phyloP scores from a whole-genome alignment of 176 grass and related monocot genomes.

The Saccharum officinarum region DNA sequence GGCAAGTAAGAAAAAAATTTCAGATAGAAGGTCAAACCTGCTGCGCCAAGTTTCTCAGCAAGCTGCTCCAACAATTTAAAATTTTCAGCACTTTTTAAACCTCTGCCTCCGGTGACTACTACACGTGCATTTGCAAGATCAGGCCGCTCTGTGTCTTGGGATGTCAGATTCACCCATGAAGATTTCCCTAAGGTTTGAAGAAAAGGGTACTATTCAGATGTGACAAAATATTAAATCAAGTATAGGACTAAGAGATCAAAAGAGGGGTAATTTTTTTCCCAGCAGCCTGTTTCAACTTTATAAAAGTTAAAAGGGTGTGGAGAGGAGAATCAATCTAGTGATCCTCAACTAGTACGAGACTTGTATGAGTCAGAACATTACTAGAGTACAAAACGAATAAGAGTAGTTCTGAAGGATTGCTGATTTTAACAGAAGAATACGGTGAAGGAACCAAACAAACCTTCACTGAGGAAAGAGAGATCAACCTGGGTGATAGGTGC shows the following conservation, averaged over 20 bases:
- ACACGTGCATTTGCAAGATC: constrained; percentile 86
- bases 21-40: constrained; percentile 45
- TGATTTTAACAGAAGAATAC: constrained; percentile 30
- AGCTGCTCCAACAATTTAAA: constrained; percentile 94
- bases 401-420: not conserved
- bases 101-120: constrained; percentile 88
- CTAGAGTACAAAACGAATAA: constrained; percentile 1
- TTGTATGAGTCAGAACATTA: not conserved
- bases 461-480: constrained; percentile 88
- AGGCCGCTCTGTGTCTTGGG: constrained; percentile 80
- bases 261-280: not conserved
- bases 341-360: not conserved
- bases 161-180: constrained; percentile 72
- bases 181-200: constrained; percentile 54
- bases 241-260: not conserved
- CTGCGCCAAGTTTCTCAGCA: constrained; percentile 96
- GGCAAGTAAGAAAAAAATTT: not conserved
- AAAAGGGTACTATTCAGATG: not conserved
- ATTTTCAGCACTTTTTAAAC: constrained; percentile 90
- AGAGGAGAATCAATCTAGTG: not conserved
- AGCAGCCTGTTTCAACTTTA: not conserved
- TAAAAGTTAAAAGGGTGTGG: not conserved
- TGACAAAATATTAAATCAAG: not conserved
- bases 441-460: constrained; percentile 55
- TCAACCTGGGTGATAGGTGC: constrained; percentile 83